Evolutionary conservation across 2,329 filamentous ascomycete genomes (phyloP).

Genomic region (Ophiostoma australiae): DNA sequence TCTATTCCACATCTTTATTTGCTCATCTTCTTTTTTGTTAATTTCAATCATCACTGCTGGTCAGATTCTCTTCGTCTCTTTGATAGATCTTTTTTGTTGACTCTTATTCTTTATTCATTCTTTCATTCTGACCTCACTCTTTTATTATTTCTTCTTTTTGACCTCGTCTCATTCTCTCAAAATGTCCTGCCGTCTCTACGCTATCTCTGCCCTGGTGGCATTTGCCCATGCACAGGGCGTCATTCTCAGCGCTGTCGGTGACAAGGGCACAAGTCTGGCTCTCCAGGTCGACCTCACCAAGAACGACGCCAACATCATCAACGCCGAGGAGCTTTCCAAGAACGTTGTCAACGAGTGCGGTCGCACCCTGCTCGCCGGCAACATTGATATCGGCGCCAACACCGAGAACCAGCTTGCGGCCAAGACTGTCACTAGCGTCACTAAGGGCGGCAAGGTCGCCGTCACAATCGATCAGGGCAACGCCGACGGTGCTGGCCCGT

Average conservation of each 20-base stretch:
- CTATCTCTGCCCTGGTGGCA: slow-evolving; percentile 23
- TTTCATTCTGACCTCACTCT: neutral
- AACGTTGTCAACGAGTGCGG: slow-evolving; percentile 56
- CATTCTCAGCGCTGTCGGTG: slow-evolving; percentile 24
- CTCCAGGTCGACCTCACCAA: slow-evolving; percentile 24
- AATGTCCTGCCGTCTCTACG: slow-evolving; percentile 20
- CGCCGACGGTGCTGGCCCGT: slow-evolving; percentile 51
- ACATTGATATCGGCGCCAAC: slow-evolving; percentile 56
- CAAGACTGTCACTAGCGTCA: slow-evolving; percentile 45
- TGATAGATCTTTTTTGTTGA: slow-evolving; percentile 12
- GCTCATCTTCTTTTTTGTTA: neutral
- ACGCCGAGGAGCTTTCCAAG: slow-evolving; percentile 47
- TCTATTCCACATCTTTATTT: neutral
- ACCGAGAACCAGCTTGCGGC: slow-evolving; percentile 49
- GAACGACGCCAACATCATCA: slow-evolving; percentile 58
- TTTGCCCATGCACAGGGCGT: slow-evolving; percentile 27
- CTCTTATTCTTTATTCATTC: neutral
- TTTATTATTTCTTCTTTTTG: neutral
- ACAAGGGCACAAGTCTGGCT: slow-evolving; percentile 31
- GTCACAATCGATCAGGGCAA: slow-evolving; percentile 52
- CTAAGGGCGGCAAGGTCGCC: slow-evolving; percentile 41
- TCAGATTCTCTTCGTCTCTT: slow-evolving; percentile 16
- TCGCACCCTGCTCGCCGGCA: slow-evolving; percentile 54
- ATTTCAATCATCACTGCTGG: slow-evolving; percentile 10
- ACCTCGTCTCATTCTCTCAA: neutral